Percentiles rank a stretch among this genome's conserved stretches.
Conservation (phyloP, 106 monocot genomes). For the Platanthera guangdongensis region DNA sequence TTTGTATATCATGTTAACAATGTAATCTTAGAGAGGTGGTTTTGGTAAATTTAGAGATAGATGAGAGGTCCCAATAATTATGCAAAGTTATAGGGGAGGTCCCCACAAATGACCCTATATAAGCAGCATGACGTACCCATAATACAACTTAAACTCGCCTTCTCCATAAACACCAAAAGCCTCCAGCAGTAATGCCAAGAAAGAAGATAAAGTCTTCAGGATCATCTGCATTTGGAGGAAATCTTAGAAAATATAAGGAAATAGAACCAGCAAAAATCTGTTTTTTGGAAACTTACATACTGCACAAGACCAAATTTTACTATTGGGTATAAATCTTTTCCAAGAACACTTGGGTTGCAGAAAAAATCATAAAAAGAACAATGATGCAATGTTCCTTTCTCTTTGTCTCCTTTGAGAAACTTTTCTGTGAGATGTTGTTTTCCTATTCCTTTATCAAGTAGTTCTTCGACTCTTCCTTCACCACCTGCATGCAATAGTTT, state of each 20-base stretch:
- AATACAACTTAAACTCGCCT: constrained; percentile 83
- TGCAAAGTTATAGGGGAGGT: too few relatives aligned
- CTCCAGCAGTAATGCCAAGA: constrained; percentile 65
- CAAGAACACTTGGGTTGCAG: constrained; percentile 43
- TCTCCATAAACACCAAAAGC: constrained; percentile 78
- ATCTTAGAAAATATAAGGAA: not conserved
- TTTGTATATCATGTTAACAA: too few relatives aligned
- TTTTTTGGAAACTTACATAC: constrained; percentile 41
- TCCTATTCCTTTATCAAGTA: constrained; percentile 40
- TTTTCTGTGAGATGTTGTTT: constrained; percentile 26
- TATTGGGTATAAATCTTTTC: constrained; percentile 54
- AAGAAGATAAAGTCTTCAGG: constrained; percentile 73
- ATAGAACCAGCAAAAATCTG: not conserved
- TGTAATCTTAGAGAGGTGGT: too few relatives aligned
- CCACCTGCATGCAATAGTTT: constrained; percentile 45
- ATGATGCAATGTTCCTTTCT: constrained; percentile 10
- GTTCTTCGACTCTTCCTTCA: constrained; percentile 43
- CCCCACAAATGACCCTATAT: not conserved
- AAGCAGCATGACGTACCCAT: constrained; percentile 42
- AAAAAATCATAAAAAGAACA: constrained; percentile 41
- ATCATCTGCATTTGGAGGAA: constrained; percentile 51
- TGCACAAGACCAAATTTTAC: constrained; percentile 75
- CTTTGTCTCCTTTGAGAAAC: constrained; percentile 39
- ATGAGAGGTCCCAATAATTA: too few relatives aligned
- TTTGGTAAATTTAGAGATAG: too few relatives aligned